phyloP scores from a whole-genome alignment of 2,329 filamentous ascomycete genomes.

The Hypoxylon sp. region DNA sequence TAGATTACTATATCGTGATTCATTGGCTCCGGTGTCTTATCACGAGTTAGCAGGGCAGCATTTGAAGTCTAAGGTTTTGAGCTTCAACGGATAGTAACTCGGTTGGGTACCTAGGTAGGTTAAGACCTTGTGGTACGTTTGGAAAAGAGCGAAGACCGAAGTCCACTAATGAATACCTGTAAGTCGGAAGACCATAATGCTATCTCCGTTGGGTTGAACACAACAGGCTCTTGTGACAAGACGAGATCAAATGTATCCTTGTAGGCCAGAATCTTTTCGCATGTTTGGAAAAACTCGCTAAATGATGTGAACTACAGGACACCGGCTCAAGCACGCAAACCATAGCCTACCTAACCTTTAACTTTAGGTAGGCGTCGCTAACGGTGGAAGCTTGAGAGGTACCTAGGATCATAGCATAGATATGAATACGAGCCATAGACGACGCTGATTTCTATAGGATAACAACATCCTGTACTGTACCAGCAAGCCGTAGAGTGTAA shows the following conservation, averaged over 20 bases:
- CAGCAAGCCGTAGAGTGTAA: slow-evolving; percentile 12
- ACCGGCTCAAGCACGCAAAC: neutral
- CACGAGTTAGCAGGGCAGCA: neutral
- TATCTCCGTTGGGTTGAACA: slow-evolving; percentile 6
- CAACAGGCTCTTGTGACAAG: slow-evolving; percentile 3
- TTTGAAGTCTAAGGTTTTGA: neutral
- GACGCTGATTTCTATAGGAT: neutral
- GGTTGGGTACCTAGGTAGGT: neutral
- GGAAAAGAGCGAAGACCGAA: slow-evolving; percentile 10
- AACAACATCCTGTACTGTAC: neutral
- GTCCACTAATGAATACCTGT: slow-evolving; percentile 10
- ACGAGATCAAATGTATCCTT: slow-evolving; percentile 2
- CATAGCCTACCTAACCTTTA: neutral
- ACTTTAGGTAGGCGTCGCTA: too few relatives aligned
- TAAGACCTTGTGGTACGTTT: slow-evolving; percentile 9
- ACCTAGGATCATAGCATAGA: neutral
- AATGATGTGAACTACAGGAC: neutral
- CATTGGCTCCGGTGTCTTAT: neutral
- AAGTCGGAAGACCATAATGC: neutral
- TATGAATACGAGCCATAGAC: slow-evolving; percentile 1
- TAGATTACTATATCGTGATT: neutral
- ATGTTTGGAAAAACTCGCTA: neutral
- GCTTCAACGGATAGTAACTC: slow-evolving; percentile 17
- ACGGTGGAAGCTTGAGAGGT: neutral
- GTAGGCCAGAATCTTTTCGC: neutral